Evolutionary conservation across 1,284 basidiomycete genomes (phyloP).

Genomic region (Leucoagaricus sp.): DNA sequence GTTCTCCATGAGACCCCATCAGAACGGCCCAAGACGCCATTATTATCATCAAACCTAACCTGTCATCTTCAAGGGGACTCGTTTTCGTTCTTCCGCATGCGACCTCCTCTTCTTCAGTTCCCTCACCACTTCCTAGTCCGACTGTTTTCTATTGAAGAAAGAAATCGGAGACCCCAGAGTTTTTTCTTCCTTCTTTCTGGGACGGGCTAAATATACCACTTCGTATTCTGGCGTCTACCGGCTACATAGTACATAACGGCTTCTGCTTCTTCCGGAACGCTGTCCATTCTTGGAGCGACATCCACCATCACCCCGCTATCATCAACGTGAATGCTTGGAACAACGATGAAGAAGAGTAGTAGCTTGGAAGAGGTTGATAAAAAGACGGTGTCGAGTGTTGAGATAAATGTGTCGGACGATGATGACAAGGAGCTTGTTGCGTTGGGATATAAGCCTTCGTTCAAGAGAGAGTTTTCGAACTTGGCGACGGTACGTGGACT

Average conservation of each 20-base stretch:
- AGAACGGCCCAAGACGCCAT: not conserved
- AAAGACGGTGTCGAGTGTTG: constrained; percentile 15
- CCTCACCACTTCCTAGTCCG: too few relatives aligned
- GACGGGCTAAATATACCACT: constrained; percentile 4
- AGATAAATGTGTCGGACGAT: constrained; percentile 36
- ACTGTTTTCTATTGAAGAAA: too few relatives aligned
- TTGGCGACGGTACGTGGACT: constrained; percentile 70
- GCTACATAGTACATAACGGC: not conserved
- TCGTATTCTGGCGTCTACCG: not conserved
- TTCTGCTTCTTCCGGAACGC: not conserved
- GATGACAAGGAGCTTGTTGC: constrained; percentile 70
- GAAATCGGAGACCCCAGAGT: too few relatives aligned
- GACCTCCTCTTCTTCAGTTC: too few relatives aligned
- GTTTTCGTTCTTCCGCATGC: too few relatives aligned
- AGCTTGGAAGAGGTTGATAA: not conserved
- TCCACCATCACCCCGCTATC: too few relatives aligned
- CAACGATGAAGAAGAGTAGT: constrained; percentile 3
- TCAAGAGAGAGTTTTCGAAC: constrained; percentile 82
- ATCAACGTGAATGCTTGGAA: not conserved
- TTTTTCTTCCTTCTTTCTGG: not conserved
- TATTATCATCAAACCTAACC: too few relatives aligned
- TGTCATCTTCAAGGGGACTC: too few relatives aligned
- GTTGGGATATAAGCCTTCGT: constrained; percentile 75
- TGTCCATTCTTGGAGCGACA: constrained; percentile 22
- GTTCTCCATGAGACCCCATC: not conserved